These are phyloP conservation scores for Neoboletus magnificus DNA, from an alignment of 768 basidiomycete genomes.

Conservation along the genomic window DNA sequence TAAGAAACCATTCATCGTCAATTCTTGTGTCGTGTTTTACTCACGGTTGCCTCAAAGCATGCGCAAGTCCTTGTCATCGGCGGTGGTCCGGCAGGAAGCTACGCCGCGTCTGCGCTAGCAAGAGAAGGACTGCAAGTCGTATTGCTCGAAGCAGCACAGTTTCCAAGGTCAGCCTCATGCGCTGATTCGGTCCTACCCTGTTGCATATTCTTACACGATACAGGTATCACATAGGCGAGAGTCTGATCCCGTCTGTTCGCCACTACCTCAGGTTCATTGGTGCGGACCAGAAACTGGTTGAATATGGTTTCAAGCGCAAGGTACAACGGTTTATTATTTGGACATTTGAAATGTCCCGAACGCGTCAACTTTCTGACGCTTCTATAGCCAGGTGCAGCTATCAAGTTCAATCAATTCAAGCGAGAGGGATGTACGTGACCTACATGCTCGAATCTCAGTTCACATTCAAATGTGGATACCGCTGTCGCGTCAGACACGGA, in stretches of 20 bases:
- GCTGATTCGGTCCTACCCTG: no score
- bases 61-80: conserved; percentile 47
- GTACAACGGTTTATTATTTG: conserved; percentile 22
- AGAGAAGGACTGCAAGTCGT: conserved; percentile 59
- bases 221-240: conserved; percentile 50
- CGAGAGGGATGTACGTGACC: conserved; percentile 52
- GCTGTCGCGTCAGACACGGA: conserved; percentile 45
- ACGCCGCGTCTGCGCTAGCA: conserved; percentile 51
- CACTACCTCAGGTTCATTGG: conserved; percentile 52
- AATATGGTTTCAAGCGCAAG: conserved; percentile 47
- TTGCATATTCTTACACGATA: neutral
- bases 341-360: neutral
- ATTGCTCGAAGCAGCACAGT: conserved; percentile 51
- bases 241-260: conserved; percentile 48
- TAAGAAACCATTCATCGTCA: conserved; percentile 5
- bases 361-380: neutral
- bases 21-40: neutral
- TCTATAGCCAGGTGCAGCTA: conserved; percentile 53
- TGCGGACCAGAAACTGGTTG: conserved; percentile 41
- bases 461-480: neutral
- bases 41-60: conserved; percentile 14
- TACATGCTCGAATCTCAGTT: neutral
- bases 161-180: conserved; percentile 43
- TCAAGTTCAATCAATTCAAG: conserved; percentile 56
- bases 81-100: conserved; percentile 59